phyloP scores from a whole-genome alignment of 805 yeast species.

The Sugiyamaella americana region DNA sequence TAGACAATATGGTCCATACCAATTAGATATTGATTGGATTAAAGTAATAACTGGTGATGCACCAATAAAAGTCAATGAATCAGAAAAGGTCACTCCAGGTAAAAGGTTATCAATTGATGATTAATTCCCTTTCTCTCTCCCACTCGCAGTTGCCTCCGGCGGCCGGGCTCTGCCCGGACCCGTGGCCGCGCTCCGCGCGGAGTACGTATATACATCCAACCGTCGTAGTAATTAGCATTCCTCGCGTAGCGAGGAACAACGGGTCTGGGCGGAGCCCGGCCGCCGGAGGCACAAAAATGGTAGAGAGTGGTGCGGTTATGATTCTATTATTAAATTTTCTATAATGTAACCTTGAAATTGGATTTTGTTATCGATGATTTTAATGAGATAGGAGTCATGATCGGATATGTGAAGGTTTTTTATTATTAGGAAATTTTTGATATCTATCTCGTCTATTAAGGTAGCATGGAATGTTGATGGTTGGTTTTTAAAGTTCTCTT shows the following conservation, averaged over 20 bases:
- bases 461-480: not conserved
- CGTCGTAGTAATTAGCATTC: no score
- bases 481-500: not conserved
- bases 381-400: not conserved
- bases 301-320: not conserved
- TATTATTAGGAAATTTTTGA: not conserved
- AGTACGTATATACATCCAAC: no score
- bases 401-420: not conserved
- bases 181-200: not conserved
- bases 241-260: not conserved
- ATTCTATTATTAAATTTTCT: not conserved
- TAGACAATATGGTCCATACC: conserved; percentile 69
- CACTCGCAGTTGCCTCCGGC: not conserved
- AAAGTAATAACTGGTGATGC: conserved; percentile 43
- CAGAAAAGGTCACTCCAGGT: conserved; percentile 20
- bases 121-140: conserved; percentile 4
- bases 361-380: not conserved
- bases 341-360: not conserved
- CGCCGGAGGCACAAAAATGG: not conserved
- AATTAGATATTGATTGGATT: conserved; percentile 63
- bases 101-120: conserved; percentile 22
- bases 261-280: not conserved
- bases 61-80: not conserved
- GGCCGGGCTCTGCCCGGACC: not conserved
- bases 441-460: not conserved